Base-by-base conservation (phyloP, 129 eudicot species). In the Gnaphalium uliginosum region DNA sequence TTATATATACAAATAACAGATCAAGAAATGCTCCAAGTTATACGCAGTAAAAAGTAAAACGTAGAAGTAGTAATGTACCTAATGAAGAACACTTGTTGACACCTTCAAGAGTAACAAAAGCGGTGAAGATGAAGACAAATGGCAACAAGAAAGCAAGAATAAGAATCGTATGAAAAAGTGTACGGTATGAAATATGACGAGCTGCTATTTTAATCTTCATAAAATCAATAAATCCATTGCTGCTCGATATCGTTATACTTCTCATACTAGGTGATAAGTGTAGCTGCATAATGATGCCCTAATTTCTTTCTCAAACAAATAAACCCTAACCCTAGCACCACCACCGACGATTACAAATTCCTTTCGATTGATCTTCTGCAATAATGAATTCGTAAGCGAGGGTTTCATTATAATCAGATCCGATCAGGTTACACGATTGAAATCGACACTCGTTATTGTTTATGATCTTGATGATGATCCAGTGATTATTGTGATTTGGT, bases 201-300 rank as follows among this genome's bases (percentile, higher is more conserved):
- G 99, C 89, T 81, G 99, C 97, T 57, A 91, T 88, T 76, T 95
- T 94, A 88, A 94, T 83, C 97, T 94, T 94, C 99, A 94, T 91
- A 79, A 89, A 91, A 76, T 94, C 96, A 77, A 83, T 79, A 74
- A 89, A 87, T 11, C 89, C 86, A 83, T 72, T 78, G 87, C 86
- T 84, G 78, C 90, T 86, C 83, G 95, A 93, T 80, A 93, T 90
- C 80, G 98, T 93, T 86, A 93, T 84, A 79, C 98, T 93, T 90
- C 87, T 93, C 98, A 90, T 90, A 82, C 98, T 93, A 87, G 91
- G 97, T 89, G 98, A 94, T 66, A 94, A 90, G 78, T 89, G 98
- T 78, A 94, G 93, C 98, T 90, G 98, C 98, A 94, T 94, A 88
- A 81, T 94, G 90, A 85, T 76, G 76, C 80, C 39, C 82, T 61